These are phyloP conservation scores for Phytophthora fragariaefolia DNA, from an alignment of 352 stramenopile species.

Conservation along the genomic window DNA sequence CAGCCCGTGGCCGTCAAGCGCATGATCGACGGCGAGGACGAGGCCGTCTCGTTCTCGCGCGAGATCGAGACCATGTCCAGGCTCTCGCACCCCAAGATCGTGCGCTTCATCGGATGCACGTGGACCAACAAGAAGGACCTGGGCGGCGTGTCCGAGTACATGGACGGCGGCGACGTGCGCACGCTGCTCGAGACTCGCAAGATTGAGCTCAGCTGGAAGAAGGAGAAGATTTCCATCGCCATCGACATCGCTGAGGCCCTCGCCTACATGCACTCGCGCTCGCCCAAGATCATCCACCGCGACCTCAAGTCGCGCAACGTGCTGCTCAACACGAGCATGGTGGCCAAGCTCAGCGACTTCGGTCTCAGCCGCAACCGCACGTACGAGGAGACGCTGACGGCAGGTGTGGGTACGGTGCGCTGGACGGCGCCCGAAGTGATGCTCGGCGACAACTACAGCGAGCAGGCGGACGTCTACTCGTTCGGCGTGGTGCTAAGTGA, in stretches of 20 bases:
- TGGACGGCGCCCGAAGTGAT: slow-evolving; percentile 91
- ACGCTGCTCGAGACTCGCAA: slow-evolving; percentile 84
- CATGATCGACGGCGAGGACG: slow-evolving; percentile 86
- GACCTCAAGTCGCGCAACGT: slow-evolving; percentile 89
- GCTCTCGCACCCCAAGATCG: slow-evolving; percentile 82
- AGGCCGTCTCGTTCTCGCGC: slow-evolving; percentile 74
- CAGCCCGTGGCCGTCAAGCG: slow-evolving; percentile 87
- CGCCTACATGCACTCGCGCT: slow-evolving; percentile 86
- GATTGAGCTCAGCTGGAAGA: slow-evolving; percentile 82
- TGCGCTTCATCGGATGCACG: slow-evolving; percentile 87
- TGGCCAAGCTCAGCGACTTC: slow-evolving; percentile 89
- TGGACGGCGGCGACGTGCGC: slow-evolving; percentile 85
- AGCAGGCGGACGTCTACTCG: slow-evolving; percentile 90
- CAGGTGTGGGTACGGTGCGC: slow-evolving; percentile 82
- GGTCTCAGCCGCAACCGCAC: slow-evolving; percentile 82
- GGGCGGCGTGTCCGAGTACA: slow-evolving; percentile 85
- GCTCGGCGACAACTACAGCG: slow-evolving; percentile 88
- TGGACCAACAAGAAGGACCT: slow-evolving; percentile 85
- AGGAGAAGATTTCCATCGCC: slow-evolving; percentile 87
- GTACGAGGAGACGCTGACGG: slow-evolving; percentile 87
- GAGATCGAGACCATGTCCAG: slow-evolving; percentile 88
- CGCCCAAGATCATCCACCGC: slow-evolving; percentile 85
- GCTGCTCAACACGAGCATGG: slow-evolving; percentile 77
- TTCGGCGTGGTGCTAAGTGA: slow-evolving; percentile 89
- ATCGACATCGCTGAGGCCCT: slow-evolving; percentile 84